Evolutionary conservation across 2,329 filamentous ascomycete genomes (phyloP).

Genomic region (Leptosphaerulina australis): DNA sequence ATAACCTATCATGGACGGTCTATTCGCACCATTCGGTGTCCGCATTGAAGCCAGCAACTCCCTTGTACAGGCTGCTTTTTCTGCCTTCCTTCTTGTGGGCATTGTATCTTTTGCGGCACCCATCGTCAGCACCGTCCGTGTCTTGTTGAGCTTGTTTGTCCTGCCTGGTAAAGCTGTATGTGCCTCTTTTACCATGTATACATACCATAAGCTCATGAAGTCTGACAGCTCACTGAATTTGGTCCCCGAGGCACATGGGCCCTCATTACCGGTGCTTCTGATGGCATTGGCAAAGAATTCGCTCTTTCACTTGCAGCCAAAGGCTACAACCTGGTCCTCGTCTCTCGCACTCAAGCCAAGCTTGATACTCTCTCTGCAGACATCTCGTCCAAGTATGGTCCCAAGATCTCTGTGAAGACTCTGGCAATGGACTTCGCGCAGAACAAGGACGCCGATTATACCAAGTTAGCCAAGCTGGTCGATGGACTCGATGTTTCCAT

Average conservation of each 20-base stretch:
- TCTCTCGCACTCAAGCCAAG: conserved; percentile 95
- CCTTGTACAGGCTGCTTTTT: conserved; percentile 35
- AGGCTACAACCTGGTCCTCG: conserved; percentile 92
- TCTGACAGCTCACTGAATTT: conserved; percentile 76
- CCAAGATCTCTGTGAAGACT: conserved; percentile 71
- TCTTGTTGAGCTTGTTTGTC: conserved; percentile 57
- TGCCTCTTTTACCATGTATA: conserved; percentile 7
- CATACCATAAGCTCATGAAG: neutral
- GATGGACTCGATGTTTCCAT: conserved; percentile 80
- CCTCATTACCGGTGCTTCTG: conserved; percentile 91
- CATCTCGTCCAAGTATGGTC: conserved; percentile 71
- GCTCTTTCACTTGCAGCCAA: conserved; percentile 86
- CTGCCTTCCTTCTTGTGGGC: conserved; percentile 39
- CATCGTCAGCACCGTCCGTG: conserved; percentile 54
- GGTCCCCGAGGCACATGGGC: conserved; percentile 93
- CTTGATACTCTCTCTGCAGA: conserved; percentile 77
- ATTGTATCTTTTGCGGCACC: conserved; percentile 40
- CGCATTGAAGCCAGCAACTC: conserved; percentile 41
- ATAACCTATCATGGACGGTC: conserved; percentile 12
- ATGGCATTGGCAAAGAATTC: conserved; percentile 97
- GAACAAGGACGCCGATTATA: conserved; percentile 81
- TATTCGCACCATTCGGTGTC: conserved; percentile 34
- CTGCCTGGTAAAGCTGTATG: conserved; percentile 56
- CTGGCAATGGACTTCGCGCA: conserved; percentile 90
- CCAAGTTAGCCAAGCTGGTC: conserved; percentile 70